Evolutionary conservation across 768 basidiomycete species (phyloP).

Genomic region (Amyloporia xantha): DNA sequence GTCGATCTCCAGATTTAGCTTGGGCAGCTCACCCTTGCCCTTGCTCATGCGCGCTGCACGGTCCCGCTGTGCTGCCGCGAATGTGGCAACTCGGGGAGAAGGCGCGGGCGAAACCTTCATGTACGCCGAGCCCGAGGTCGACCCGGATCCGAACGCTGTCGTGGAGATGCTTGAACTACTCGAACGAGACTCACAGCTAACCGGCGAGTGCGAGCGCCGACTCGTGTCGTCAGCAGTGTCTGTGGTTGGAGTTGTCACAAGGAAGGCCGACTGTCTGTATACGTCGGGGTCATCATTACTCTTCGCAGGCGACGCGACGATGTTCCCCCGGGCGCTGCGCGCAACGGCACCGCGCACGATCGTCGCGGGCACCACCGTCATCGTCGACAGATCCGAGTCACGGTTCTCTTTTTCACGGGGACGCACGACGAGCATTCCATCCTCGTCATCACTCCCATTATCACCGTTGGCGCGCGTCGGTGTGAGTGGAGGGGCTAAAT

Average conservation of each 20-base stretch:
- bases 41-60: conserved; percentile 11
- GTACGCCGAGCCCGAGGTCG: conserved; percentile 9
- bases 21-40: conserved; percentile 12
- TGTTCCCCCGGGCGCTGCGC: conserved; percentile 16
- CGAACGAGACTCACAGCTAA: background rate
- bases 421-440: background rate
- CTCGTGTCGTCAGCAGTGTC: background rate
- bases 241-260: background rate
- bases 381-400: conserved; percentile 23
- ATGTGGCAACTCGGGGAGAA: conserved; percentile 16
- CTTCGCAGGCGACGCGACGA: conserved; percentile 15
- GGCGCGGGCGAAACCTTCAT: conserved; percentile 19
- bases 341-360: conserved; percentile 22
- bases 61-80: conserved; percentile 8
- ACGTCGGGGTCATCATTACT: background rate
- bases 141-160: conserved; percentile 1
- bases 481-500: background rate
- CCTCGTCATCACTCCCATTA: background rate
- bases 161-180: conserved; percentile 3
- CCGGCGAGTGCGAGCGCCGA: conserved; percentile 1
- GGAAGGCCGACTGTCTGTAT: background rate
- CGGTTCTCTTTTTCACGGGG: conserved; percentile 21
- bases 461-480: background rate
- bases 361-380: conserved; percentile 26
- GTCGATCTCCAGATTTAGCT: conserved; percentile 1